Conservation (phyloP, 1,284 basidiomycete species). For the Ceraceosorus bombacis region DNA sequence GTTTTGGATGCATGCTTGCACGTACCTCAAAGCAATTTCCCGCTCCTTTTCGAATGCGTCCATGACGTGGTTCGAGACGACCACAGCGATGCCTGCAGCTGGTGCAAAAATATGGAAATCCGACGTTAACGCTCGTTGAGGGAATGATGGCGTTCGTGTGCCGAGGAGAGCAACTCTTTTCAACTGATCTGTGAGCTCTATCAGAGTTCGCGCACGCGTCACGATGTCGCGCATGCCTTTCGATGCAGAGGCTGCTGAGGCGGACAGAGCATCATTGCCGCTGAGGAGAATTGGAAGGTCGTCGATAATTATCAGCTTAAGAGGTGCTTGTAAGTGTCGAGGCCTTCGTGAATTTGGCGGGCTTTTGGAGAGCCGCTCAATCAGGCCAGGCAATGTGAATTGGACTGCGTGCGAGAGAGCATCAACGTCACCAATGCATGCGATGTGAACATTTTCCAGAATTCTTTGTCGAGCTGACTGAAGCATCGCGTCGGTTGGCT, state of each 20-base stretch:
- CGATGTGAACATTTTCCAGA: background rate
- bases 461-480: background rate
- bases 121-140: background rate
- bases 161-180: background rate
- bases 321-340: background rate
- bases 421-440: background rate
- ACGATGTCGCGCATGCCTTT: background rate
- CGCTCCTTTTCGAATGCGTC: conserved; percentile 6
- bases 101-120: background rate
- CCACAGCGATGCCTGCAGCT: background rate
- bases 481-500: background rate
- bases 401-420: background rate
- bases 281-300: background rate
- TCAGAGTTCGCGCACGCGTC: background rate
- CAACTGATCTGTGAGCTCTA: background rate
- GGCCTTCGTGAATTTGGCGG: background rate
- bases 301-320: background rate
- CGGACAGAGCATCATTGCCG: too few species aligned
- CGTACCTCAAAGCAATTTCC: background rate
- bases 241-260: background rate
- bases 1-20: too few species aligned
- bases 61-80: conserved; percentile 4
- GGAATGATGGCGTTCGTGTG: background rate
- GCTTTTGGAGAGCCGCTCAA: background rate
- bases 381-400: background rate